Base-by-base conservation (phyloP, 371 early-diverging fungal species). In the Gilbertella persicaria region DNA sequence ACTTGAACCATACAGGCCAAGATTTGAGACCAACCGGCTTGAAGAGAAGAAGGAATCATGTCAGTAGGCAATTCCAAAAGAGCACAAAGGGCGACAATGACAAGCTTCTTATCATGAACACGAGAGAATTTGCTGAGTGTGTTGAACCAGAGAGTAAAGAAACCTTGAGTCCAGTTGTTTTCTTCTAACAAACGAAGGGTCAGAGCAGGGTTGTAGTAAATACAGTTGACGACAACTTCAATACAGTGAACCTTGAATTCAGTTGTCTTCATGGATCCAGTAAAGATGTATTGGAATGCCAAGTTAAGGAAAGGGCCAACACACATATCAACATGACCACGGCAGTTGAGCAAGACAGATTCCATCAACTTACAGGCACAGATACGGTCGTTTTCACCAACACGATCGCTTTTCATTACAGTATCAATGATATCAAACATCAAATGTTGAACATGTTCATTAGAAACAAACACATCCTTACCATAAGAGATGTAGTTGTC, bases 81-180 rank as follows among this genome's bases (percentile, higher is more conserved):
- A 0, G 91, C 53, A 50, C 87, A 88, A 26, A 96, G 70, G 0
- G 95, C 86, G 33, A 92, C 66, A 40, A 97, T 90, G 5, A 83
- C 80, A 8, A 96, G 80, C 73, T 92, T 92, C 81, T 92, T 95
- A 75, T 97, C 97, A 67, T 94, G 93, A 10, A 96, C 95, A 40
- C 95, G 79, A 36, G 78, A 67, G 64, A 95, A 91, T 47, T 82
- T 78, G 38, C 76, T 76, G 14, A 92, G 58, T 24, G 80, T 79
- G 37, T 74, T 64, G 74, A 93, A 88, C 91, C 95, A 93, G 25
- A 86, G 64, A 7, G 78, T 79, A 56, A 96, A 93, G 78, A 96
- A 90, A 4, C 80, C 80, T 49, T 83, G 73, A 14, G 93, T 91
- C 76, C 82, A 85, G 37, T 79, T 66, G 45, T 84, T 77, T 61